phyloP scores from a whole-genome alignment of 176 grass and related monocot species.

The Oryza coarctata region DNA sequence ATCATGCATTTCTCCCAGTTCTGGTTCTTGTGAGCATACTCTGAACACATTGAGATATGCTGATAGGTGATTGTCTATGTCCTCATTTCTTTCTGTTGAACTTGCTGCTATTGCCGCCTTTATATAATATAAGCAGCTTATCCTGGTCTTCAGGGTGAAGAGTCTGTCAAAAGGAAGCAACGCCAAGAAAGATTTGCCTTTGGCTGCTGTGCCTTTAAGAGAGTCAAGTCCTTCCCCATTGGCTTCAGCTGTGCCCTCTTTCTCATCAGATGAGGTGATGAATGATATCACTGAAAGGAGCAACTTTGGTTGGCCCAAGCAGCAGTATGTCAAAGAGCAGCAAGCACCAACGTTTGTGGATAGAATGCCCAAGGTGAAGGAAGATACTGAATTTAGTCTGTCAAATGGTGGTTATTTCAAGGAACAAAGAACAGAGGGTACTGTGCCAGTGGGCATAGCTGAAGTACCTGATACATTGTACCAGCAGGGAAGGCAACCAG shows the following conservation, averaged over 20 bases:
- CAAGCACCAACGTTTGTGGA: constrained; percentile 35
- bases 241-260: constrained; percentile 46
- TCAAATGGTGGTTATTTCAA: constrained; percentile 37
- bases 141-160: constrained; percentile 73
- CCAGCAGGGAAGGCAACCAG: constrained; percentile 45
- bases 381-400: constrained; percentile 25
- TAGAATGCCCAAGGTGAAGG: constrained; percentile 47
- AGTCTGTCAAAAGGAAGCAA: constrained; percentile 86
- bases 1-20: constrained; percentile 97
- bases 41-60: constrained; percentile 98
- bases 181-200: constrained; percentile 68
- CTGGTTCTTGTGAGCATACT: constrained; percentile 97
- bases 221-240: constrained; percentile 63
- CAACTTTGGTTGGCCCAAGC: constrained; percentile 72
- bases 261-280: constrained; percentile 50
- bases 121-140: constrained; percentile 17
- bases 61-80: constrained; percentile 66
- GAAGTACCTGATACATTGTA: constrained; percentile 59
- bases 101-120: not conserved
- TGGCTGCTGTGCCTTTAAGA: constrained; percentile 41
- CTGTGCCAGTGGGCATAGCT: constrained; percentile 24
- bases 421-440: constrained; percentile 50
- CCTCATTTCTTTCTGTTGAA: constrained; percentile 23
- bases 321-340: constrained; percentile 47
- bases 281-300: constrained; percentile 56